Percentiles rank a stretch among this genome's conserved stretches.
These are phyloP conservation scores for Alternaria burnsii DNA, from an alignment of 2,329 filamentous ascomycete species.

Conservation along the genomic window DNA sequence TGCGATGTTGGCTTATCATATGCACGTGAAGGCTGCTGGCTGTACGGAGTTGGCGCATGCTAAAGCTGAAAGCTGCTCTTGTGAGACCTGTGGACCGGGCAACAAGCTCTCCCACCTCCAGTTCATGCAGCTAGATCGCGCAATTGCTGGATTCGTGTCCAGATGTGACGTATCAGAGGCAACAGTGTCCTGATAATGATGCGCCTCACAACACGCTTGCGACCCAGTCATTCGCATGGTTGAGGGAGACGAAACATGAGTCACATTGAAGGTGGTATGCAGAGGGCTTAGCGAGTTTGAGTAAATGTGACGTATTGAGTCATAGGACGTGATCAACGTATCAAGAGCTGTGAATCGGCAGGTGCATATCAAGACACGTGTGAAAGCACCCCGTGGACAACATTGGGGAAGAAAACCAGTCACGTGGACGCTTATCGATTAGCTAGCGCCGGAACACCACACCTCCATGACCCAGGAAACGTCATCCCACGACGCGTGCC, in stretches of 20 bases:
- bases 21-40: not conserved
- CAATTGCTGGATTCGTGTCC: not conserved
- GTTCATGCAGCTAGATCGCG: fast-evolving
- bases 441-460: conserved; percentile 14
- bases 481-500: conserved; percentile 13
- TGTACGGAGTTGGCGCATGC: not conserved
- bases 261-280: conserved; percentile 3
- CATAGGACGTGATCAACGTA: not conserved
- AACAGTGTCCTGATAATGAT: not conserved
- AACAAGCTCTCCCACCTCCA: too few species aligned
- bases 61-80: not conserved
- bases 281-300: not conserved
- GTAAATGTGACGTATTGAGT: not conserved
- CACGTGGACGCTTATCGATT: conserved; percentile 13
- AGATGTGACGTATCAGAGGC: not conserved
- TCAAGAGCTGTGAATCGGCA: not conserved
- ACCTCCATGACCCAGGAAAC: conserved; percentile 9
- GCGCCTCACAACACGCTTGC: not conserved
- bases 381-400: not conserved
- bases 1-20: not conserved
- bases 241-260: not conserved
- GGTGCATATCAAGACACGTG: not conserved
- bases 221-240: not conserved
- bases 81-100: too few species aligned
- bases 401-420: not conserved